These are phyloP conservation scores for Metarhizium robertsii DNA, from an alignment of 2,329 filamentous ascomycete genomes.

Conservation along the genomic window DNA sequence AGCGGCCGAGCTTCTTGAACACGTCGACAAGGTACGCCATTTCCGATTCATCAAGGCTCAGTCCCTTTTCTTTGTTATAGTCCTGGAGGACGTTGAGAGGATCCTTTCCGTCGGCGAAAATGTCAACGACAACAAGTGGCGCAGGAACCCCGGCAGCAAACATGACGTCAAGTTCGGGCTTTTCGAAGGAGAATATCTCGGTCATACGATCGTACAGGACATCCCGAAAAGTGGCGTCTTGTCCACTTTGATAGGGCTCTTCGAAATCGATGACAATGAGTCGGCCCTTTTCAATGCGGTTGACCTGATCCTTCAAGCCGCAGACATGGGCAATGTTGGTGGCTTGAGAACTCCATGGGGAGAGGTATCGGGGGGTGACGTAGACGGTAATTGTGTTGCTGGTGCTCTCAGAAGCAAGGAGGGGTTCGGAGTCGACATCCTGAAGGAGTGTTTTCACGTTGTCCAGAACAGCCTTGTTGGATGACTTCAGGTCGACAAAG, in stretches of 20 bases:
- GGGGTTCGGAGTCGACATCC: conserved; percentile 22
- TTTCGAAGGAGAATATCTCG: conserved; percentile 59
- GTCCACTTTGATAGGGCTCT: conserved; percentile 26
- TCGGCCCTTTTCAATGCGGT: conserved; percentile 81
- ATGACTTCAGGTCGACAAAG: conserved; percentile 52
- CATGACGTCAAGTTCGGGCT: conserved; percentile 64
- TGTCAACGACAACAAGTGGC: conserved; percentile 65
- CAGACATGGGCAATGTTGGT: conserved; percentile 92
- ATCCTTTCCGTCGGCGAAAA: conserved; percentile 54
- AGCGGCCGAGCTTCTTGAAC: conserved; percentile 35
- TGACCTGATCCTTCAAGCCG: conserved; percentile 59
- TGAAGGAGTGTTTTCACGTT: conserved; percentile 38
- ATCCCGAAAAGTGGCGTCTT: conserved; percentile 54
- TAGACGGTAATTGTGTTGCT: conserved; percentile 54
- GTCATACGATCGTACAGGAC: conserved; percentile 92
- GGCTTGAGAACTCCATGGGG: conserved; percentile 95
- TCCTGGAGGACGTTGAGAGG: conserved; percentile 66
- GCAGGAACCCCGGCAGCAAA: conserved; percentile 59
- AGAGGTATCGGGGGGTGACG: conserved; percentile 76
- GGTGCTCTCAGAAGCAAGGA: conserved; percentile 17
- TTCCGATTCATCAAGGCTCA: conserved; percentile 80
- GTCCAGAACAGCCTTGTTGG: conserved; percentile 33
- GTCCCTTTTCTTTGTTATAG: conserved; percentile 75
- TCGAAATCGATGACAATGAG: conserved; percentile 61
- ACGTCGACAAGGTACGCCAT: conserved; percentile 85